A percentile compares a stretch with the other conserved stretches of the same genome.
phyloP scores from a whole-genome alignment of 169 alveolate species.

The Eimeria tenella region DNA sequence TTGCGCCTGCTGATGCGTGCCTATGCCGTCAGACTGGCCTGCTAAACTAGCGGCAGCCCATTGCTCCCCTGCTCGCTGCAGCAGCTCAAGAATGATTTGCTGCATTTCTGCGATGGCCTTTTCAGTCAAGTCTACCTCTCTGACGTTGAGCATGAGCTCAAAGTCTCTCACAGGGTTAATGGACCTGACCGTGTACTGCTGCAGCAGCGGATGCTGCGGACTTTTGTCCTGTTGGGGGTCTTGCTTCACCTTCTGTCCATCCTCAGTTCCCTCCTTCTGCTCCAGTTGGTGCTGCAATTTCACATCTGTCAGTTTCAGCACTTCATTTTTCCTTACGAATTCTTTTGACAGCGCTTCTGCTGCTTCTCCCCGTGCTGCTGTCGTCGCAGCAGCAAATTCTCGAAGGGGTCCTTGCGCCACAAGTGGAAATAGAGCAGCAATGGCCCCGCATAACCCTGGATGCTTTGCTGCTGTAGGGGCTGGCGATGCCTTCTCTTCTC shows the following conservation, averaged over 20 bases:
- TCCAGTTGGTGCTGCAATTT: background rate
- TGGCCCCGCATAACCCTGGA: background rate
- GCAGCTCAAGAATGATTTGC: background rate
- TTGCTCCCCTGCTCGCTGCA: slow-evolving; percentile 13
- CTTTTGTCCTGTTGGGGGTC: background rate
- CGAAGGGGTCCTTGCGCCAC: background rate
- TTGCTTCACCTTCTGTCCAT: background rate
- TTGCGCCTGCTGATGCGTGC: background rate
- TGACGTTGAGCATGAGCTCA: slow-evolving; percentile 8
- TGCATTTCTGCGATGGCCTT: slow-evolving; percentile 49
- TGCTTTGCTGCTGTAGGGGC: background rate
- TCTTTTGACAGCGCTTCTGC: background rate
- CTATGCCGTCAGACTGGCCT: background rate
- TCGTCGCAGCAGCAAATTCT: background rate
- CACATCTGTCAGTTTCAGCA: background rate
- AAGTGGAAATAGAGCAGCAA: slow-evolving; percentile 1
- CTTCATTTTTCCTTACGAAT: background rate
- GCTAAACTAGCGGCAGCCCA: background rate
- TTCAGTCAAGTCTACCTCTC: slow-evolving; percentile 45
- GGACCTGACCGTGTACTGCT: slow-evolving; percentile 7
- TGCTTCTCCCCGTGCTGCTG: slow-evolving; percentile 1
- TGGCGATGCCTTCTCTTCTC: background rate
- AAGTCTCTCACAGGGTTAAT: slow-evolving; percentile 58
- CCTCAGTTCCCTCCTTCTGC: background rate
- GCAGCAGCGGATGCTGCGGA: background rate